phyloP scores from a whole-genome alignment of 257 asterid species.

The Solanum piurae region DNA sequence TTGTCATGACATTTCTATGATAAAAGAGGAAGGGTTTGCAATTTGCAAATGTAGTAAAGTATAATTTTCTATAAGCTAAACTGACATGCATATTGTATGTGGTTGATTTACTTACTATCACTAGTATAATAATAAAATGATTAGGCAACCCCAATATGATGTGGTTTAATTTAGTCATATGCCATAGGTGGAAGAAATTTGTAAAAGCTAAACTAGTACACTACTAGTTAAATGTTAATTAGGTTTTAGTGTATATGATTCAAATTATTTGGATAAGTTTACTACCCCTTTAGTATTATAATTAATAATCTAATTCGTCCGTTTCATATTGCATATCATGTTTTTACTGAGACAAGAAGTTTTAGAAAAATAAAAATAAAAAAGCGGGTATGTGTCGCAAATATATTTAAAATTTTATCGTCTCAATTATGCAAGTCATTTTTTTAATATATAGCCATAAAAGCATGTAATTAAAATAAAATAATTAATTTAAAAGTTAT shows the following conservation, averaged over 20 bases:
- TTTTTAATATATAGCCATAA: neutral
- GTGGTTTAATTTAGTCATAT: neutral
- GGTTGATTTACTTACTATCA: neutral
- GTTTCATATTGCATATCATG: neutral
- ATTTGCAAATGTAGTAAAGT: neutral
- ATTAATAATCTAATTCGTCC: neutral
- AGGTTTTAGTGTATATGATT: neutral
- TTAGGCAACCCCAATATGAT: conserved; percentile 16
- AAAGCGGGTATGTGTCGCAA: neutral
- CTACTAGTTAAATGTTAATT: neutral
- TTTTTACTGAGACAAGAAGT: neutral
- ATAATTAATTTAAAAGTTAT: neutral
- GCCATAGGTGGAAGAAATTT: conserved; percentile 3
- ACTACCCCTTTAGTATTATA: neutral
- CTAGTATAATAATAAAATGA: neutral
- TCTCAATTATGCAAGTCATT: too few species aligned
- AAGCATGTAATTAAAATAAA: neutral
- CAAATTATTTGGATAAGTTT: neutral
- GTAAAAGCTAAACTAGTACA: neutral
- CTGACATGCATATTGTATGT: neutral
- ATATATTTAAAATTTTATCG: too few species aligned
- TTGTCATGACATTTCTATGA: neutral
- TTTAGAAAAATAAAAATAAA: too few species aligned
- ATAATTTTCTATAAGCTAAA: neutral
- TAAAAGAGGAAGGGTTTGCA: neutral